Conservation (phyloP, 371 early-diverging fungal species). For the Apophysomyces sp. region DNA sequence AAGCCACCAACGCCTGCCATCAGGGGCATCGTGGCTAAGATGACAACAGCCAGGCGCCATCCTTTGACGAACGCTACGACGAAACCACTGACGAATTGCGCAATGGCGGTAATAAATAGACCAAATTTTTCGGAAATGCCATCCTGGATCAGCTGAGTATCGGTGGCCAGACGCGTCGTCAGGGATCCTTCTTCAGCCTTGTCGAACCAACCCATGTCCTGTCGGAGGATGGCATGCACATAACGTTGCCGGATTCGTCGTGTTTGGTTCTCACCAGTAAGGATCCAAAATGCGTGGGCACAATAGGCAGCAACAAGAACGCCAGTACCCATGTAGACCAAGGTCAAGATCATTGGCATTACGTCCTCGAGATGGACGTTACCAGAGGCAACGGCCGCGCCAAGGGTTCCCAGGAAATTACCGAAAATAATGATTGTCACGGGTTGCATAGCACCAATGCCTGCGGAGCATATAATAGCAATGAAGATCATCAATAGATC, state of each 20-base stretch:
- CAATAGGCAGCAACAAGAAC: conserved; percentile 24
- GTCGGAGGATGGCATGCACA: conserved; percentile 73
- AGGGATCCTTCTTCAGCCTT: conserved; percentile 57
- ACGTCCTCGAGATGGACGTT: neutral
- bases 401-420: conserved; percentile 10
- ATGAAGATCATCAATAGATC: conserved; percentile 60
- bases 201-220: conserved; percentile 91
- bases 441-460: conserved; percentile 29
- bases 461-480: conserved; percentile 21
- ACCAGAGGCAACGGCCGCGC: neutral
- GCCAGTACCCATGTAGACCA: conserved; percentile 32
- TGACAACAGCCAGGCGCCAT: conserved; percentile 76
- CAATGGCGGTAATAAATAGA: conserved; percentile 54
- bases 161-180: conserved; percentile 67
- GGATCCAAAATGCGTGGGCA: conserved; percentile 28
- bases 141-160: conserved; percentile 74
- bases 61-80: conserved; percentile 79
- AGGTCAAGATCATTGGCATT: conserved; percentile 16
- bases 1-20: conserved; percentile 38
- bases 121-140: conserved; percentile 85
- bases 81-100: conserved; percentile 80
- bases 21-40: conserved; percentile 66
- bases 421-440: conserved; percentile 27
- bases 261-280: conserved; percentile 39
- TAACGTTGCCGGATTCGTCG: conserved; percentile 64